Evolutionary conservation across 1,284 basidiomycete genomes (phyloP).

Genomic region (Fomitopsis pinicola): DNA sequence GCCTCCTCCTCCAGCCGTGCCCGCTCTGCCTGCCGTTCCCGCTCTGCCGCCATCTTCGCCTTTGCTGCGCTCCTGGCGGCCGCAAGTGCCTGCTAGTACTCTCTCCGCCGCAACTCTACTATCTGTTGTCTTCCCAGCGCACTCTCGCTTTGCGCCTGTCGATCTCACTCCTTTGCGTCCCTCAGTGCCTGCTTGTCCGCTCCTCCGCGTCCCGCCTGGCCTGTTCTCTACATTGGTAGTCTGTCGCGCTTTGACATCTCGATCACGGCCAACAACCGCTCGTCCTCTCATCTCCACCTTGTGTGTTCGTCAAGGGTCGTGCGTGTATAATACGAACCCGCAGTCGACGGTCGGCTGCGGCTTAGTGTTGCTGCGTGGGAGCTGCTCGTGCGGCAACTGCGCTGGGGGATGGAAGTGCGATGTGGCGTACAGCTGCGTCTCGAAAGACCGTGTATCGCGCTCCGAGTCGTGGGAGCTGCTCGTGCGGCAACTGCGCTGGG

Average conservation of each 20-base stretch:
- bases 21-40: constrained; percentile 18
- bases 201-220: constrained; percentile 22
- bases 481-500: too few species aligned
- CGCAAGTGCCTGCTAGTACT: constrained; percentile 20
- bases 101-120: constrained; percentile 14
- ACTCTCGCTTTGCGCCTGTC: constrained; percentile 17
- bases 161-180: constrained; percentile 21
- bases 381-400: too few species aligned
- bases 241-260: constrained; percentile 36
- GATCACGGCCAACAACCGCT: constrained; percentile 32
- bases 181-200: constrained; percentile 15
- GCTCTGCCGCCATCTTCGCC: constrained; percentile 23
- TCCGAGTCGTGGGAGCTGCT: too few species aligned
- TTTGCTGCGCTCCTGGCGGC: constrained; percentile 18
- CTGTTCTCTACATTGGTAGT: constrained; percentile 23
- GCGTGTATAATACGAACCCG: constrained; percentile 5
- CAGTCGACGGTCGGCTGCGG: constrained; percentile 16
- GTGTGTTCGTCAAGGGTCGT: constrained; percentile 20
- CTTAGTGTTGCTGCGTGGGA: constrained; percentile 11
- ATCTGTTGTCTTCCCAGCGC: constrained; percentile 18
- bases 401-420: too few species aligned
- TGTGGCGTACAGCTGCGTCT: too few species aligned
- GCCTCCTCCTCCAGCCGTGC: constrained; percentile 23
- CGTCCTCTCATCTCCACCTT: constrained; percentile 23
- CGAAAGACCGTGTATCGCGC: too few species aligned